phyloP scores from a whole-genome alignment of 1,139 yeast species.

The Pneumocystis sp. region DNA sequence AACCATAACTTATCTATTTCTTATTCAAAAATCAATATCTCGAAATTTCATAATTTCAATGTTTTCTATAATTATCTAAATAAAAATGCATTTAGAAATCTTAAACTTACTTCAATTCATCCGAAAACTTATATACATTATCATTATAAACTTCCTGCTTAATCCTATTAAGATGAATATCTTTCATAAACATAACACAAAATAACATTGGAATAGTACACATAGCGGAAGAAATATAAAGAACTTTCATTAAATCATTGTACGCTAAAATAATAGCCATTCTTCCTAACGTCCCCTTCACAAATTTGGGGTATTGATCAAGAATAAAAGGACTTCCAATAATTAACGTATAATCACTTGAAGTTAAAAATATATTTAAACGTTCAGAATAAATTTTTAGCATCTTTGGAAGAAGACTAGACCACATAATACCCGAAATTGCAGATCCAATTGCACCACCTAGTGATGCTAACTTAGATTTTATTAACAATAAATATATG shows the following conservation, averaged over 20 bases:
- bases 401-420: conserved; percentile 30
- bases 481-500: not conserved
- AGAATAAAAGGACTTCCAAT: not conserved
- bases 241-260: not conserved
- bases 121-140: not conserved
- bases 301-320: not conserved
- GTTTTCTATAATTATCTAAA: not conserved
- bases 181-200: not conserved
- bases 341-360: not conserved
- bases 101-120: not conserved
- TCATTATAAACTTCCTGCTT: not conserved
- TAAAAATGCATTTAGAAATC: not conserved
- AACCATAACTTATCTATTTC: not conserved
- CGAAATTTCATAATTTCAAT: not conserved
- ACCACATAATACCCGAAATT: conserved; percentile 55
- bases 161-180: not conserved
- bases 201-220: not conserved
- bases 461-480: conserved; percentile 1
- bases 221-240: not conserved
- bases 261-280: not conserved
- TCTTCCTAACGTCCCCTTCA: not conserved
- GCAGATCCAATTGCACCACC: conserved; percentile 45
- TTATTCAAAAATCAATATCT: not conserved
- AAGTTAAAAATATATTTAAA: not conserved
- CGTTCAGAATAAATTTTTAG: conserved; percentile 14